Conservation (phyloP, 495 filamentous ascomycete species). For the Aspergillus nanangensis region DNA sequence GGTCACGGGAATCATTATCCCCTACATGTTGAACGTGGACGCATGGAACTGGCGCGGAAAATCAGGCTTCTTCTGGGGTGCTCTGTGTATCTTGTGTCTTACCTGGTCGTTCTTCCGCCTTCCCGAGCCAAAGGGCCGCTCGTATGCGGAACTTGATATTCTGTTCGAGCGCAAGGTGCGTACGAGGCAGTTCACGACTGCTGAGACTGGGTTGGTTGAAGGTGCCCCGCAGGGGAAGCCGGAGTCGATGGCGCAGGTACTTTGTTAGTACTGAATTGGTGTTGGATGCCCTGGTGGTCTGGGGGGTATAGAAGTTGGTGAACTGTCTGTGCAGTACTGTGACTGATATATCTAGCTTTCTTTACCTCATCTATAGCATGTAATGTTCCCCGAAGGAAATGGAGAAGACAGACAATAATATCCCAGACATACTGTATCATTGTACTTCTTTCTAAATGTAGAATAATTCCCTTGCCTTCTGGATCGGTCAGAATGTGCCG, state of each 20-base stretch:
- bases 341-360: no score
- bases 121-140: conserved; percentile 56
- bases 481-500: no score
- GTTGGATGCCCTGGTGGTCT: no score
- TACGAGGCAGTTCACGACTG: conserved; percentile 48
- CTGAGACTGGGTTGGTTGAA: background rate
- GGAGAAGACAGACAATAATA: no score
- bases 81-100: conserved; percentile 59
- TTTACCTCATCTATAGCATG: no score
- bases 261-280: no score
- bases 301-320: no score
- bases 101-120: conserved; percentile 60
- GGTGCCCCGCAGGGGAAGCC: background rate
- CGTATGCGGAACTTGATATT: conserved; percentile 50
- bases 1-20: conserved; percentile 56
- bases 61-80: conserved; percentile 59
- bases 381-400: no score
- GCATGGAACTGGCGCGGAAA: conserved; percentile 62
- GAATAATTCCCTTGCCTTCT: no score
- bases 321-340: no score
- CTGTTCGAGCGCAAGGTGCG: conserved; percentile 40
- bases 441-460: no score
- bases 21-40: conserved; percentile 57
- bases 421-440: no score
- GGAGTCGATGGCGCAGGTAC: background rate